Evolutionary conservation across 1,139 yeast genomes (phyloP), one percentile per base, ranked within the genome.

Genomic region (Suzukiozyma palmioleophila): DNA sequence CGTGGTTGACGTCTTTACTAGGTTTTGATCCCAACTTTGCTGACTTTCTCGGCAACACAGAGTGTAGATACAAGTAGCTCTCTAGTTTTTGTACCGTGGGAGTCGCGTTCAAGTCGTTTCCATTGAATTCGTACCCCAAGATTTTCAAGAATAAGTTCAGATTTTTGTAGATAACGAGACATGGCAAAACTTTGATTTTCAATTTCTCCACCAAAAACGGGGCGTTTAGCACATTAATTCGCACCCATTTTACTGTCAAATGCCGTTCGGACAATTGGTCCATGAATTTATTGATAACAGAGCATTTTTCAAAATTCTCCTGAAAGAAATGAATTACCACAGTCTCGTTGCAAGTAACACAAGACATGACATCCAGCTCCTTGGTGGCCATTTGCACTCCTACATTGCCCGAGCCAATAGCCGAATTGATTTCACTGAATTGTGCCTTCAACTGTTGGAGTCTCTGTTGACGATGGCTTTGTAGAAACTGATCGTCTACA

Each of bases 131-230:
- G 51, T 86, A 82, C 8, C 95, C 95, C 3, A 84, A 71, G 8
- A 84, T 56, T 43, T 87, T 60, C 24, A 73, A 69, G 3, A 66
- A 54, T 52, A 84, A 90, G 35, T 68, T 60, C 1, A 90, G 90
- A 25, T 72, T 64, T 26, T 62, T 62, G 53, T 81, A 86, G n/a
- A 79, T 69, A 1, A 83, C 61, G 5, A 85, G 80, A 50, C 81
- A 82, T 0, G 96, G 96, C 8, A 87, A 66, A 6, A 83, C 81
- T 51, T 82, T 77, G 37, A 87, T 67, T 2, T 67, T 64, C 35
- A 87, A 67, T 51, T 77, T 80, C 2, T 77, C 62, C 3, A 80
- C 87, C 37, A 87, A 62, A 53, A 87, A 87, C 2, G 95, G 89
- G 1, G 90, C 84, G 22, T 73, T 62, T 33, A 69, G 74, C 0